Evolutionary conservation across 306 rosid genomes (phyloP).

Genomic region (Abrus pulchellus): DNA sequence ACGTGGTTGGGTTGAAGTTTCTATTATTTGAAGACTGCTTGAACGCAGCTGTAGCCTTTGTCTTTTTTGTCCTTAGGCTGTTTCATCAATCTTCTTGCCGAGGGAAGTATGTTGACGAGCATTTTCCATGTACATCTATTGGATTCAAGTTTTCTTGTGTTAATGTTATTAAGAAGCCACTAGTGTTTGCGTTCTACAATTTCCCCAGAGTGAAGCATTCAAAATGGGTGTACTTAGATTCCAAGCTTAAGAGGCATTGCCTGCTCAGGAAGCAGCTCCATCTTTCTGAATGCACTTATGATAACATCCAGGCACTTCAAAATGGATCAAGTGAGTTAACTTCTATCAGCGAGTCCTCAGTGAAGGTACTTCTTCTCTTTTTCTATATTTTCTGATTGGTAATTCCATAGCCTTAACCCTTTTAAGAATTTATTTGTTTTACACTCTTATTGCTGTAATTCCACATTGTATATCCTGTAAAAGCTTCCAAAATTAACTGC

Average conservation of each 20-base stretch:
- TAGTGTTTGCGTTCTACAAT: slow-evolving; percentile 78
- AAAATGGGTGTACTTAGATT: slow-evolving; percentile 78
- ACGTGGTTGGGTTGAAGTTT: slow-evolving; percentile 84
- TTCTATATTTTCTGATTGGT: slow-evolving; percentile 15
- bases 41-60: slow-evolving; percentile 72
- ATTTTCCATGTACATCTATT: slow-evolving; percentile 82
- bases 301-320: slow-evolving; percentile 84
- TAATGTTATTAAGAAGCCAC: slow-evolving; percentile 68
- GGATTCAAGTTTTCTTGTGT: slow-evolving; percentile 78
- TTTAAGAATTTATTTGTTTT: slow-evolving; percentile 30
- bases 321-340: slow-evolving; percentile 57
- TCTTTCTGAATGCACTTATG: slow-evolving; percentile 88
- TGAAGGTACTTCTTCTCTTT: slow-evolving; percentile 64
- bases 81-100: slow-evolving; percentile 63
- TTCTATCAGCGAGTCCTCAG: slow-evolving; percentile 49
- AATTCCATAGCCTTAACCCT: not conserved
- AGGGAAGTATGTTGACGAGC: slow-evolving; percentile 62
- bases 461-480: slow-evolving; percentile 26
- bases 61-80: slow-evolving; percentile 65
- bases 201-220: slow-evolving; percentile 70
- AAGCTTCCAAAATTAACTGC: slow-evolving; percentile 28
- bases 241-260: slow-evolving; percentile 74
- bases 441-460: slow-evolving; percentile 17
- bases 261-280: slow-evolving; percentile 74
- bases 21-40: slow-evolving; percentile 85